Conservation (phyloP, 768 basidiomycete genomes). For the Podaxis sp. region DNA sequence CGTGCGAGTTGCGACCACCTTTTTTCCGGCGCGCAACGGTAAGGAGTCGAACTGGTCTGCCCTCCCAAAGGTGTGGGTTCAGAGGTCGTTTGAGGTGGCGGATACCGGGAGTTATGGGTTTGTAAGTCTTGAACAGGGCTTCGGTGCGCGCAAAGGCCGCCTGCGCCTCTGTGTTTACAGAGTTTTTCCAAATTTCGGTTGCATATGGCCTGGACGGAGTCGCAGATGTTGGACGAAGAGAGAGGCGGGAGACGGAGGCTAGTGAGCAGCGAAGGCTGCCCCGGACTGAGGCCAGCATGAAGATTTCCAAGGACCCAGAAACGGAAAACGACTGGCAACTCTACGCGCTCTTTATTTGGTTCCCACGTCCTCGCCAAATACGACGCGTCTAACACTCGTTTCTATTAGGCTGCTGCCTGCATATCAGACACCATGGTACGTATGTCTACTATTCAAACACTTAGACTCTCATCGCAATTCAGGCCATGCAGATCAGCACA, state of each 20-base stretch:
- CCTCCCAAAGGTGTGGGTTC: conserved; percentile 80
- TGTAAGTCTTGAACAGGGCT: conserved; percentile 82
- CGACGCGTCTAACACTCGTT: conserved; percentile 14
- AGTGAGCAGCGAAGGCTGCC: conserved; percentile 40
- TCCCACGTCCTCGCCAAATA: conserved; percentile 15
- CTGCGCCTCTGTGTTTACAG: conserved; percentile 34
- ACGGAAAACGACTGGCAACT: conserved; percentile 19
- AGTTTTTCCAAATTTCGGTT: conserved; percentile 37
- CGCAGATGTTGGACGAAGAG: conserved; percentile 17
- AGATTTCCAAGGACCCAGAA: conserved; percentile 21
- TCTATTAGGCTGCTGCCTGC: neutral
- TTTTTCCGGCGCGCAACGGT: conserved; percentile 80
- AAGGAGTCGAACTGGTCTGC: conserved; percentile 80
- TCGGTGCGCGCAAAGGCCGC: conserved; percentile 51
- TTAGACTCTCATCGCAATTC: neutral
- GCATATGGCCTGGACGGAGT: conserved; percentile 32
- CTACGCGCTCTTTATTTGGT: conserved; percentile 18
- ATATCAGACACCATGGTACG: conserved; percentile 17
- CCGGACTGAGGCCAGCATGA: conserved; percentile 46
- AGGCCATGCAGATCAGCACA: conserved; percentile 74
- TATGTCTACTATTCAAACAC: neutral
- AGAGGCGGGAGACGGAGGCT: conserved; percentile 21
- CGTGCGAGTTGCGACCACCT: conserved; percentile 84
- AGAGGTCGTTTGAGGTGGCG: conserved; percentile 86
- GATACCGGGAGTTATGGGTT: conserved; percentile 82